These are phyloP conservation scores for Musa schizocarpa DNA, from an alignment of 176 grass and related monocot genomes.

Conservation along the genomic window DNA sequence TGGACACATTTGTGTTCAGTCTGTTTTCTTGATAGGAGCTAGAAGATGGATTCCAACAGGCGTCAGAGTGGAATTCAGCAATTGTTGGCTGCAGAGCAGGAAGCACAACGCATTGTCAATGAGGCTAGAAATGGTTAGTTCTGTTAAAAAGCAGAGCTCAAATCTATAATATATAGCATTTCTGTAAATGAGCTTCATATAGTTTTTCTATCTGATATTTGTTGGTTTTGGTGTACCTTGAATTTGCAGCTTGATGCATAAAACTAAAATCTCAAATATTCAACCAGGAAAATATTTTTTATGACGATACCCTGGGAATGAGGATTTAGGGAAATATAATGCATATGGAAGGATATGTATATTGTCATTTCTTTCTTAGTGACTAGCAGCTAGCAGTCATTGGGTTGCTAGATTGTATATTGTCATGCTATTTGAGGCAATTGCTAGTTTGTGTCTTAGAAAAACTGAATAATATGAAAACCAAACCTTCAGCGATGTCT, in stretches of 20 bases:
- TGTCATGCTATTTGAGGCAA: too few relatives aligned
- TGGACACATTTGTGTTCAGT: not conserved
- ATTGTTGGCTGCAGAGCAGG: slow-evolving; percentile 83
- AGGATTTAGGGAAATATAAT: too few relatives aligned
- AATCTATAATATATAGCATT: not conserved
- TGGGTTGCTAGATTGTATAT: too few relatives aligned
- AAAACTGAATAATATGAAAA: too few relatives aligned
- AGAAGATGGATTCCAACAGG: slow-evolving; percentile 55
- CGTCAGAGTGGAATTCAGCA: slow-evolving; percentile 85
- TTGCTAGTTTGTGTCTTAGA: too few relatives aligned
- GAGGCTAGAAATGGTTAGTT: slow-evolving; percentile 56
- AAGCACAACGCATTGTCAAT: slow-evolving; percentile 82
- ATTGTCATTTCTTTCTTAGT: too few relatives aligned
- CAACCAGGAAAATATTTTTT: not conserved
- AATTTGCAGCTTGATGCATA: not conserved
- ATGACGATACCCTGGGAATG: not conserved
- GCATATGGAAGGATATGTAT: too few relatives aligned
- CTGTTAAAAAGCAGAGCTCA: not conserved
- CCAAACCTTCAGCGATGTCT: too few relatives aligned
- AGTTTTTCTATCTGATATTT: not conserved
- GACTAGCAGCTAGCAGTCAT: too few relatives aligned
- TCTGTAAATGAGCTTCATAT: not conserved
- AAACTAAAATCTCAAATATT: not conserved
- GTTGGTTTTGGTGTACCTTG: not conserved
- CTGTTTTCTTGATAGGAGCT: slow-evolving; percentile 7